Evolutionary conservation across 495 filamentous ascomycete species (phyloP), one percentile per base, ranked within the genome.

Genomic region (Pyronema omphalodes): DNA sequence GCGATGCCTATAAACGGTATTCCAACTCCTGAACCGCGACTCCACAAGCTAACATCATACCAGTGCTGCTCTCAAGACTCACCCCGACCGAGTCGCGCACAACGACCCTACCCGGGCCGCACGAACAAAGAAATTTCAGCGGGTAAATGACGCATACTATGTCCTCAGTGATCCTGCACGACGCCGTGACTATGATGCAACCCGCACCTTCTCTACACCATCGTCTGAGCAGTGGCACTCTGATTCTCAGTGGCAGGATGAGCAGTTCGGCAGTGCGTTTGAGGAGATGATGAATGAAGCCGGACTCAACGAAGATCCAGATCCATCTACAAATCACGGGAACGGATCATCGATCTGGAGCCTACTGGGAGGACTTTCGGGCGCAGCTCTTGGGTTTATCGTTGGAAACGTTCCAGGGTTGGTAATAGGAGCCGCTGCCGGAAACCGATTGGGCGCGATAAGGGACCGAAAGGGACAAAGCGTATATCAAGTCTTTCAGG

Each of bases 201-300:
- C 82, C 40, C 81, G 86, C 47, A 46, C 54, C 9, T 65, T 67
- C 48, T 64, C 67, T 9, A 63, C 62, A 17, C 64, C 58, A 33
- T 72, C 70, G 45, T 35, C 48, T 67, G 72, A 40, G 65, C 60
- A 17, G 70, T 63, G 65, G 11, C 60, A 66, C 37, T 35, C 53
- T 3, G 64, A 64, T 14, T 50, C 45, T 2, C 50, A 64, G 44
- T 54, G 60, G 57, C 60, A 79, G 58, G 74, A 79, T 44, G 78
- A 80, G 55, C 91, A 96, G 68, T 98, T 96, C 65, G 86, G 81
- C 15, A 76, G 78, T 56, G 83, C 87, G 2, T 98, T 98, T 63
- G 93, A 98, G 73, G 91, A 98, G 74, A 98, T 98, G 91, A 69
- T 96, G 67, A 77, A 83, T 36, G 91, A 98, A 60, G 83, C 95